Conservation (phyloP, 2,329 filamentous ascomycete species). For the Trichoderma pleuroti region DNA sequence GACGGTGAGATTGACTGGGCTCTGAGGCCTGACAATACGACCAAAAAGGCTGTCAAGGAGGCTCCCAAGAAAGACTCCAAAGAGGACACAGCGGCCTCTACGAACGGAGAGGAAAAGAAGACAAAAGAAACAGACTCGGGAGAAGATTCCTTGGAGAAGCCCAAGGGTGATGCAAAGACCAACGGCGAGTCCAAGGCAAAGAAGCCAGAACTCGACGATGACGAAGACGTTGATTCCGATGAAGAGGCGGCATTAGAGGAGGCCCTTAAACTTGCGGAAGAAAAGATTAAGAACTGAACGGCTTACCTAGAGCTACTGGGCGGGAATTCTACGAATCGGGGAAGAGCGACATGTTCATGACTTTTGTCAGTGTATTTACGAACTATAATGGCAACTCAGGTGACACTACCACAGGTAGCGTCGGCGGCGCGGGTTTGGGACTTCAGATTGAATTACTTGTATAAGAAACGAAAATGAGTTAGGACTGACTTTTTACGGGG, state of each 20-base stretch:
- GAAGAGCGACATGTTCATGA: not conserved
- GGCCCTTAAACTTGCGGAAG: slow-evolving; percentile 33
- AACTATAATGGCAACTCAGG: not conserved
- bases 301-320: not conserved
- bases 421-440: not conserved
- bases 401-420: not conserved
- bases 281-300: slow-evolving; percentile 15
- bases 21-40: slow-evolving; percentile 40
- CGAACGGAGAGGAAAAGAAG: slow-evolving; percentile 21
- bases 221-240: slow-evolving; percentile 34
- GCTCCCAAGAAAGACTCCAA: slow-evolving; percentile 28
- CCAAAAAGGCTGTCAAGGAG: slow-evolving; percentile 28
- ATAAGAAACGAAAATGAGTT: not conserved
- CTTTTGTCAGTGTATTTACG: not conserved
- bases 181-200: slow-evolving; percentile 16
- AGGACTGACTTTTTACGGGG: not conserved
- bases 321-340: not conserved
- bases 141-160: not conserved
- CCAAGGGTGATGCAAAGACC: not conserved
- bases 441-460: slow-evolving; percentile 10
- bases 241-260: slow-evolving; percentile 39
- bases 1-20: slow-evolving; percentile 85
- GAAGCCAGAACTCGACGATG: slow-evolving; percentile 8
- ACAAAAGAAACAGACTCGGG: not conserved
- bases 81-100: slow-evolving; percentile 22